phyloP scores from a whole-genome alignment of 1,284 basidiomycete genomes.

The Moniliophthora roreri region DNA sequence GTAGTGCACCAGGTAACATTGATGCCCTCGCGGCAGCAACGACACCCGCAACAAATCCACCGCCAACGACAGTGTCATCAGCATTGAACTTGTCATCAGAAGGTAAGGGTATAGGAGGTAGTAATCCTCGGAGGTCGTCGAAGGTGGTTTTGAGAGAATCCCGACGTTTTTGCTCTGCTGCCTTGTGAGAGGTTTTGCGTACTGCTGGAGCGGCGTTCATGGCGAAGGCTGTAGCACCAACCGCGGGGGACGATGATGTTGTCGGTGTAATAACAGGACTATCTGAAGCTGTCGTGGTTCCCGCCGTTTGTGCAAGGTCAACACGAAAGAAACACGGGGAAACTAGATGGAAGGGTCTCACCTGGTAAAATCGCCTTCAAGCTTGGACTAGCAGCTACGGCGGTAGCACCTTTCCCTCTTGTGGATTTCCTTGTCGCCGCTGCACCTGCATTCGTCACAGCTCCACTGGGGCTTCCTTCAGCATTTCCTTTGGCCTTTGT shows the following conservation, averaged over 20 bases:
- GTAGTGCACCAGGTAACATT: slow-evolving; percentile 80
- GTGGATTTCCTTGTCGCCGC: slow-evolving; percentile 15
- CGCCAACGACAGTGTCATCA: slow-evolving; percentile 18
- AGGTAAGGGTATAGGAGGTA: slow-evolving; percentile 87
- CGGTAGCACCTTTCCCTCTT: slow-evolving; percentile 13
- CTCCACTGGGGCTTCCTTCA: slow-evolving; percentile 21
- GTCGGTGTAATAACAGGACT: background rate
- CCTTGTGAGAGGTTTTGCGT: slow-evolving; percentile 94
- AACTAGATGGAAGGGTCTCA: slow-evolving; percentile 25
- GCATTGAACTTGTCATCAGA: slow-evolving; percentile 57
- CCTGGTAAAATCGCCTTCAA: slow-evolving; percentile 73
- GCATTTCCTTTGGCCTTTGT: slow-evolving; percentile 27
- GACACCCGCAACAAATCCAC: slow-evolving; percentile 10
- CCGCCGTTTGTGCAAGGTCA: background rate
- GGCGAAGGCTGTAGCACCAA: slow-evolving; percentile 20
- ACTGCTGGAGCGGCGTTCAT: slow-evolving; percentile 33
- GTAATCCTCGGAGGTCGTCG: slow-evolving; percentile 86
- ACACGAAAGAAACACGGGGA: background rate
- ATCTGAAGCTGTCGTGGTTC: background rate
- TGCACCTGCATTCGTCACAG: slow-evolving; percentile 10
- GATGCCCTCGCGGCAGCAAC: slow-evolving; percentile 29
- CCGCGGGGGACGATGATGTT: slow-evolving; percentile 11
- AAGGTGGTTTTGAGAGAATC: slow-evolving; percentile 96
- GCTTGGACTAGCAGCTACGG: background rate
- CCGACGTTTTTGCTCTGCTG: slow-evolving; percentile 94